Conservation (phyloP, 306 rosid genomes). For the Vicia sativa region DNA sequence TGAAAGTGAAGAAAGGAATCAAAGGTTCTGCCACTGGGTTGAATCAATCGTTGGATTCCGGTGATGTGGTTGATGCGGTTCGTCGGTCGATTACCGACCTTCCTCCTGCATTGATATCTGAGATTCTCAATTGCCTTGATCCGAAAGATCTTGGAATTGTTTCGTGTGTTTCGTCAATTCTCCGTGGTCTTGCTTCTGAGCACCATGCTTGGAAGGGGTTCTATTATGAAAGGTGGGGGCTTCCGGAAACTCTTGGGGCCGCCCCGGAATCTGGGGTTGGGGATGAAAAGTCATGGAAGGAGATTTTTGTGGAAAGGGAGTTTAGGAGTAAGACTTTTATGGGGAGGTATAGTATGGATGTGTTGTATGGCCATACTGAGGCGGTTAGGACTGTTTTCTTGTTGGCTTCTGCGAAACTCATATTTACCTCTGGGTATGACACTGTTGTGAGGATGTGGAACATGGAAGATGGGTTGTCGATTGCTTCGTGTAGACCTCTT, state of each 20-base stretch:
- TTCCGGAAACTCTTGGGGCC: slow-evolving; percentile 50
- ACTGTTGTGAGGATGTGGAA: slow-evolving; percentile 85
- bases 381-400: slow-evolving; percentile 81
- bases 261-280: slow-evolving; percentile 39
- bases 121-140: slow-evolving; percentile 84
- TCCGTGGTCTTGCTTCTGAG: slow-evolving; percentile 69
- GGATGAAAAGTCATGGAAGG: slow-evolving; percentile 84
- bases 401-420: slow-evolving; percentile 75
- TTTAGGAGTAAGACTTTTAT: slow-evolving; percentile 88
- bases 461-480: slow-evolving; percentile 81
- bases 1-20: slow-evolving; percentile 50
- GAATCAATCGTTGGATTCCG: slow-evolving; percentile 38
- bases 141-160: slow-evolving; percentile 86
- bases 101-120: slow-evolving; percentile 76
- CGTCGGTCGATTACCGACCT: slow-evolving; percentile 70
- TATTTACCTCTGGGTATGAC: slow-evolving; percentile 92
- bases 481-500: slow-evolving; percentile 74
- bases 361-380: slow-evolving; percentile 85
- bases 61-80: slow-evolving; percentile 45
- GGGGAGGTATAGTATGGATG: slow-evolving; percentile 84
- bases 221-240: slow-evolving; percentile 93
- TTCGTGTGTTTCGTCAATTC: slow-evolving; percentile 73
- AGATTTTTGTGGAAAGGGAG: slow-evolving; percentile 85
- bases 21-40: slow-evolving; percentile 30
- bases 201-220: slow-evolving; percentile 97